These are phyloP conservation scores for Auricularia auricula-judae DNA, from an alignment of 768 basidiomycete genomes.

Conservation along the genomic window DNA sequence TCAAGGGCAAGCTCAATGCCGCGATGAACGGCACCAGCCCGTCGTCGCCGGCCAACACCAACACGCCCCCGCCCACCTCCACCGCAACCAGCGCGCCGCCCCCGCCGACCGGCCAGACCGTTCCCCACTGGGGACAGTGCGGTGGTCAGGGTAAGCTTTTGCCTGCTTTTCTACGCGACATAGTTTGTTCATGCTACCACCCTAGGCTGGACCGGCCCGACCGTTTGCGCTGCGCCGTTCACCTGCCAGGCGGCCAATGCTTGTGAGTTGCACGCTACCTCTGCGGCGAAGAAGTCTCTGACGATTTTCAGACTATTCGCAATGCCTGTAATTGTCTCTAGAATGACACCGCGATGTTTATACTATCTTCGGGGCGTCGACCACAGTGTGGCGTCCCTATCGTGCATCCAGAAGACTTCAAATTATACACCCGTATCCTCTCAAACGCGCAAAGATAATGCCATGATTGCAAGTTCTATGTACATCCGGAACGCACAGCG, in stretches of 20 bases:
- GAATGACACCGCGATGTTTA: no score
- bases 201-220: neutral
- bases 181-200: neutral
- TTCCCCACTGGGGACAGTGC: constrained; percentile 5
- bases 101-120: neutral
- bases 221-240: neutral
- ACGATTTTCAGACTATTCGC: no score
- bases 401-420: no score
- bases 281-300: no score
- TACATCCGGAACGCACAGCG: no score
- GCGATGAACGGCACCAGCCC: neutral
- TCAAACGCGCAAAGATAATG: no score
- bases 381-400: no score
- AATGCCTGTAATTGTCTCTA: no score
- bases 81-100: neutral
- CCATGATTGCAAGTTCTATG: no score
- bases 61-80: neutral
- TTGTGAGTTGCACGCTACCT: no score
- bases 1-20: constrained; percentile 7
- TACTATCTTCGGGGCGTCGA: no score
- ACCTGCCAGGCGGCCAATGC: neutral
- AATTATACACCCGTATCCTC: no score
- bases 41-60: neutral
- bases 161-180: neutral
- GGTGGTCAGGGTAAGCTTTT: constrained; percentile 1